Evolutionary conservation across 129 eudicot genomes (phyloP).

Genomic region (Logfia minima): DNA sequence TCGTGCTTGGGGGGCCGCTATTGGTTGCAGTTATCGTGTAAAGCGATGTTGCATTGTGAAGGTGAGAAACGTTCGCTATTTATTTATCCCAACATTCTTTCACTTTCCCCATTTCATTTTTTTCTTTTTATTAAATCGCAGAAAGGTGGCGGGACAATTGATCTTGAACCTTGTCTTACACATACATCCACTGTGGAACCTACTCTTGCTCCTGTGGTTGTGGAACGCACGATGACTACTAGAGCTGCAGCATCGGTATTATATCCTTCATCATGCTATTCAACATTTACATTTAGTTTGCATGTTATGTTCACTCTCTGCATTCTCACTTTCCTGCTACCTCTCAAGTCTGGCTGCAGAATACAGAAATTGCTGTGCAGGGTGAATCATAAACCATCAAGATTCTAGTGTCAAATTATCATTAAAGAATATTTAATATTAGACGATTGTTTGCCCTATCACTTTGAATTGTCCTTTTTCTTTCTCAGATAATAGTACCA

Average conservation of each 20-base stretch:
- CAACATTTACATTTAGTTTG: background rate
- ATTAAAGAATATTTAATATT: too few species aligned
- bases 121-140: slow-evolving; percentile 28
- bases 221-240: slow-evolving; percentile 96
- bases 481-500: too few species aligned
- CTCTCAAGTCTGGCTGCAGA: background rate
- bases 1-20: slow-evolving; percentile 99
- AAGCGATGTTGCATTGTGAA: slow-evolving; percentile 86
- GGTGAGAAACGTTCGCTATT: slow-evolving; percentile 37
- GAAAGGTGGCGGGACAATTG: slow-evolving; percentile 95
- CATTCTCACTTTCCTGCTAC: background rate
- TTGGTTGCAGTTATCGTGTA: slow-evolving; percentile 91
- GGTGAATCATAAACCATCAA: background rate
- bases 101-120: background rate
- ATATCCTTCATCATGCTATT: slow-evolving; percentile 28
- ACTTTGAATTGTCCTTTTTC: too few species aligned
- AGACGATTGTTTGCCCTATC: too few species aligned
- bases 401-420: too few species aligned
- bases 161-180: slow-evolving; percentile 83
- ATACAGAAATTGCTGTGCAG: background rate
- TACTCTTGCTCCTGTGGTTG: slow-evolving; percentile 96
- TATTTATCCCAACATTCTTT: background rate
- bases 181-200: slow-evolving; percentile 98
- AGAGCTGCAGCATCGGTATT: slow-evolving; percentile 99
- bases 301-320: background rate